A percentile compares a stretch with the other conserved stretches of the same genome.
These are phyloP conservation scores for Diplodia intermedia DNA, from an alignment of 2,329 filamentous ascomycete species.

Conservation along the genomic window DNA sequence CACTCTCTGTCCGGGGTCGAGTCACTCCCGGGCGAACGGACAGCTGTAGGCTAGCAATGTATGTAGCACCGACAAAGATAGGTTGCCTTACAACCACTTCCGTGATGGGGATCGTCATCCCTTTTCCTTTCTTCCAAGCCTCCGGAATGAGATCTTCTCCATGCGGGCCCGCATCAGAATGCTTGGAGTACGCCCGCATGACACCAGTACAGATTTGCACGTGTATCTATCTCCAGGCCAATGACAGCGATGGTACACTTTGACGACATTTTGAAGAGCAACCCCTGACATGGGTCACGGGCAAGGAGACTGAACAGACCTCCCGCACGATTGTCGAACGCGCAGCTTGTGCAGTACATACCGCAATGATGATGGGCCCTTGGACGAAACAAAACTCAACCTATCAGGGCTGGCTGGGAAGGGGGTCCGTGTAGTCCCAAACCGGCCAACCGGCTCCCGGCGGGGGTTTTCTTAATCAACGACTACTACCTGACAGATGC, in stretches of 20 bases:
- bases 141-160: background rate
- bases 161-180: background rate
- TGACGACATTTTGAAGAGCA: background rate
- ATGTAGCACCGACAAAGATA: background rate
- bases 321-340: background rate
- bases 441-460: no score
- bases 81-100: background rate
- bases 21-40: background rate
- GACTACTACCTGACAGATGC: no score
- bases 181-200: background rate
- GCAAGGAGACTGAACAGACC: background rate
- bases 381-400: no score
- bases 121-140: background rate
- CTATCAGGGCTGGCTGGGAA: no score
- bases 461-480: no score
- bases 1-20: background rate
- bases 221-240: no score
- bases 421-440: no score
- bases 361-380: no score
- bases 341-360: no score
- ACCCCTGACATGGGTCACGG: background rate
- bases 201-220: background rate
- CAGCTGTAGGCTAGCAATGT: background rate
- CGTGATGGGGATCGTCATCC: conserved; percentile 4
- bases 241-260: no score